phyloP scores from a whole-genome alignment of 257 asterid genomes.

The Nicotiana benthamiana region DNA sequence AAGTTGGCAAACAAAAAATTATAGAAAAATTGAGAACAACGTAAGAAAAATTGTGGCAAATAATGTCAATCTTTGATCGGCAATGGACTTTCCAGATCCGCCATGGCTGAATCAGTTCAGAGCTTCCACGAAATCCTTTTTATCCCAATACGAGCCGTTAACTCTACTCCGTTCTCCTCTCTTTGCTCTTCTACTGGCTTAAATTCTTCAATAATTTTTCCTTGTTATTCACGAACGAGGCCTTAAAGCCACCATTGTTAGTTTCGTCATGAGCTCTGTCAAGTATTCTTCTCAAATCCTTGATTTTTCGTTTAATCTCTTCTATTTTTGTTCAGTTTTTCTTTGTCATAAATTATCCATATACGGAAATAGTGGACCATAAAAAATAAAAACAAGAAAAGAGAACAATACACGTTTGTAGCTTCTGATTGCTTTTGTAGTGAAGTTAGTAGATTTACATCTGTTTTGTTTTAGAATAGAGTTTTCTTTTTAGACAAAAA shows the following conservation, averaged over 20 bases:
- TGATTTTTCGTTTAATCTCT: not conserved
- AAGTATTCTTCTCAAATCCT: conserved; percentile 39
- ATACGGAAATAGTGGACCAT: not conserved
- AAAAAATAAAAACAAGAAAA: too few species aligned
- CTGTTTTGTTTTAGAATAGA: too few species aligned
- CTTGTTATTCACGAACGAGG: conserved; percentile 56
- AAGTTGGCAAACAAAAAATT: too few species aligned
- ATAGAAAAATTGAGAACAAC: too few species aligned
- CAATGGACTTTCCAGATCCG: conserved; percentile 40
- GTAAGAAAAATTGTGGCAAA: too few species aligned
- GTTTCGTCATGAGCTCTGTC: conserved; percentile 39
- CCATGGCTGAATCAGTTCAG: conserved; percentile 36
- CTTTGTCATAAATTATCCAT: not conserved
- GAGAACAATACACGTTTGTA: not conserved
- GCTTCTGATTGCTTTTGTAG: not conserved
- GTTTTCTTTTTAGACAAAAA: too few species aligned
- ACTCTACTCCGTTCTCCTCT: conserved; percentile 43
- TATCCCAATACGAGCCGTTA: conserved; percentile 67
- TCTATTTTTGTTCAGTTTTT: not conserved
- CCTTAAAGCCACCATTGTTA: conserved; percentile 43
- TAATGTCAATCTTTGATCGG: not conserved
- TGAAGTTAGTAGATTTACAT: too few species aligned
- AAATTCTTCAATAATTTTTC: conserved; percentile 32
- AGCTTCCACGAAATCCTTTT: conserved; percentile 47
- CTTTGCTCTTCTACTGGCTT: conserved; percentile 45